Conservation (phyloP, 257 asterid species). For the Prunella vulgaris region DNA sequence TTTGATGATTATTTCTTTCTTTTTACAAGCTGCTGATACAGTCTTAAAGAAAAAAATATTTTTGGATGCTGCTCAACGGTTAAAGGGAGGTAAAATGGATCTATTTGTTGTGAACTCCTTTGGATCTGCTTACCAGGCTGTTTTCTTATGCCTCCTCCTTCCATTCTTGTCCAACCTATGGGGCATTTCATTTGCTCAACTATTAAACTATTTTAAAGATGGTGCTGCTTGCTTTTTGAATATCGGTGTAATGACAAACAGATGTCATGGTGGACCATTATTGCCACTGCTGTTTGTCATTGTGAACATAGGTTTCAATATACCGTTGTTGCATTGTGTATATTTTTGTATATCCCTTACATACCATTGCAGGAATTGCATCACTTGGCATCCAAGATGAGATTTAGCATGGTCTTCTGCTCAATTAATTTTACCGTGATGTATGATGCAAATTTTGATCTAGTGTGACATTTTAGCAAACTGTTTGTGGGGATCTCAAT, state of each 20-base stretch:
- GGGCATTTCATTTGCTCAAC: conserved; percentile 86
- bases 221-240: conserved; percentile 98
- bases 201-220: conserved; percentile 74
- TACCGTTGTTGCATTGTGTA: conserved; percentile 83
- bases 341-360: too few species aligned
- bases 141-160: conserved; percentile 82
- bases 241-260: conserved; percentile 55
- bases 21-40: conserved; percentile 94
- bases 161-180: conserved; percentile 91
- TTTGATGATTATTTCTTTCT: conserved; percentile 87
- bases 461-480: too few species aligned
- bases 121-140: conserved; percentile 97
- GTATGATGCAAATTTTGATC: too few species aligned
- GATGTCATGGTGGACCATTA: conserved; percentile 89
- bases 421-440: too few species aligned
- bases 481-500: too few species aligned
- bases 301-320: conserved; percentile 85
- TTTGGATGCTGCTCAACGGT: conserved; percentile 66
- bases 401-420: too few species aligned
- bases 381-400: too few species aligned
- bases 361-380: too few species aligned
- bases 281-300: conserved; percentile 72
- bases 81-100: conserved; percentile 83
- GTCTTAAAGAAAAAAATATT: conserved; percentile 90
- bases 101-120: conserved; percentile 83